Evolutionary conservation across 805 yeast species (phyloP), one percentile per base, ranked within the genome.

Genomic region (Ogataea henricii): DNA sequence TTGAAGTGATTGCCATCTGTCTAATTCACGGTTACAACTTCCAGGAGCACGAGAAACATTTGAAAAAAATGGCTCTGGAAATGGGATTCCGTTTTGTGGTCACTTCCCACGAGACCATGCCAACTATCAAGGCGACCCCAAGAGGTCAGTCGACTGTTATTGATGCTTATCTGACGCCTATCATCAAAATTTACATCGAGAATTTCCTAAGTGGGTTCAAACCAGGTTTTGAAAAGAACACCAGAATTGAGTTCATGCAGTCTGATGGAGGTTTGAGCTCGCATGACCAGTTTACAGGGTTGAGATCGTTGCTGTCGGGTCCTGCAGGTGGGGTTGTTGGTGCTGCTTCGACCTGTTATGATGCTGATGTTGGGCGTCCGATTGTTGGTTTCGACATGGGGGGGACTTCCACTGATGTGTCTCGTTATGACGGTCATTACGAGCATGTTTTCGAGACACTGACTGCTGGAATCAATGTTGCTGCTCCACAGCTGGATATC

Each of bases 281-380:
- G 4, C 74, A 78, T 67, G 70, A 74, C 47, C 71, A 74, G 46
- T 78, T 78, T 57, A 72, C 79, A 4, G 83, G 83, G 3, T 63
- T 78, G 47, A 70, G 74, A 53, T 77, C 82, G 6, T 68, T 78
- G 27, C 64, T 78, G 23, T 77, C 82, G 2, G 83, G 83, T 5
- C 83, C 83, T 3, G 83, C 83, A 38, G 83, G 83, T 39, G 83
- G 83, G 37, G 78, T 78, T 64, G 82, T 78, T 33, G 83, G 83
- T 4, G 77, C 67, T 46, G 79, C 79, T 3, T 68, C 69, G 46
- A 77, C 83, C 1, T 78, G 82, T 56, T 75, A 66, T 57, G 79
- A 76, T 49, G 43, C 45, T 6, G 53, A 39, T 33, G 50, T 51
- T 21, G 49, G 51, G 9, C 53, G 47, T 6, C 56, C 56, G 18